Evolutionary conservation across 306 rosid species (phyloP).

Genomic region (Oemleria cerasiformis): DNA sequence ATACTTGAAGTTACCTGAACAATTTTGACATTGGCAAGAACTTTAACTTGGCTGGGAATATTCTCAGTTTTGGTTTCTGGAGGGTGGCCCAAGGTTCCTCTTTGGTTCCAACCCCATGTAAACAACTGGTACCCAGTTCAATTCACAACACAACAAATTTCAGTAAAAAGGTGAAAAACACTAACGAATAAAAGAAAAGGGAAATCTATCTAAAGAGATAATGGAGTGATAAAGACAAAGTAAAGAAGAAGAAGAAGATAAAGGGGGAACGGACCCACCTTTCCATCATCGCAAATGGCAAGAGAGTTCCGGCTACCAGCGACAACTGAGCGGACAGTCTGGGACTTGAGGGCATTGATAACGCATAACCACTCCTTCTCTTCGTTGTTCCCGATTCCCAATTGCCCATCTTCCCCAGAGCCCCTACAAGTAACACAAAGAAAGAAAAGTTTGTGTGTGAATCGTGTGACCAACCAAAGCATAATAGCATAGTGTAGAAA

Average conservation of each 20-base stretch:
- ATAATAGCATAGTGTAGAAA: not conserved
- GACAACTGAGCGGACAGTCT: conserved; percentile 63
- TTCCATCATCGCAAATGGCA: conserved; percentile 81
- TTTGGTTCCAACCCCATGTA: conserved; percentile 99
- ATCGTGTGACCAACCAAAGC: not conserved
- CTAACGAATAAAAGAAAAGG: not conserved
- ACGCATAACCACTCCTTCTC: conserved; percentile 68
- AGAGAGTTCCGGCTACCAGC: conserved; percentile 97
- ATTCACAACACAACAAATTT: not conserved
- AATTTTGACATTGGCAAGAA: conserved; percentile 66
- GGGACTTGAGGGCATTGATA: conserved; percentile 50
- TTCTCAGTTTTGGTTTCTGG: conserved; percentile 83
- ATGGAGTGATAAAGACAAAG: not conserved
- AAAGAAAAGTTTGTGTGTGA: not conserved
- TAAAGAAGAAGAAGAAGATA: not conserved
- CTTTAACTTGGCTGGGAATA: conserved; percentile 90
- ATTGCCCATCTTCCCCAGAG: conserved; percentile 94
- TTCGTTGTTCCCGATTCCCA: conserved; percentile 78
- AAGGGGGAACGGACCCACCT: conserved; percentile 32
- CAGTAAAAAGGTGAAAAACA: not conserved
- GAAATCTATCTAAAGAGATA: not conserved
- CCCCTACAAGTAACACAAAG: conserved; percentile 53
- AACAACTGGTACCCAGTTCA: conserved; percentile 49
- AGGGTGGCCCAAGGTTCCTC: conserved; percentile 93
- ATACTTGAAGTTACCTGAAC: conserved; percentile 59